These are phyloP conservation scores for Alternaria angustiovoidea DNA, from an alignment of 2,329 filamentous ascomycete species.

Conservation along the genomic window DNA sequence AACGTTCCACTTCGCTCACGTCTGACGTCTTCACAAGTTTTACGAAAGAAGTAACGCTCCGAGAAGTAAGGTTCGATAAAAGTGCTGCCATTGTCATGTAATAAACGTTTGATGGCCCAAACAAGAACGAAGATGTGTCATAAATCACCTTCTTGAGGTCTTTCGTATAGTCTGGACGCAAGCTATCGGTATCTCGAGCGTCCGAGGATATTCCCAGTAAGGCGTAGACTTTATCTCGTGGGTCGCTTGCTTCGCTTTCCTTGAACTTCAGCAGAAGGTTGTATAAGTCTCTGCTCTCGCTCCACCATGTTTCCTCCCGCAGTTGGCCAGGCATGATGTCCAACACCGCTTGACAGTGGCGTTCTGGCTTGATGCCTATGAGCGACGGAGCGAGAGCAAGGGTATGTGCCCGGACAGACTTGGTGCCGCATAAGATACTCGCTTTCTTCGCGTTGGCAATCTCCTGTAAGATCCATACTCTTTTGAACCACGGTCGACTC, in stretches of 20 bases:
- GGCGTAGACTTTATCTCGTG: conserved; percentile 31
- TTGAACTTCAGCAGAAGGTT: conserved; percentile 28
- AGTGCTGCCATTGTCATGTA: neutral
- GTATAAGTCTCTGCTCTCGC: conserved; percentile 18
- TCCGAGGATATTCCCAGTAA: conserved; percentile 31
- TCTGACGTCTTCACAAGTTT: too few relatives aligned
- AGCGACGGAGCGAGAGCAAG: conserved; percentile 20
- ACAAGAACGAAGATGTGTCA: neutral
- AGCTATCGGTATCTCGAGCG: neutral
- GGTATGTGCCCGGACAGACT: neutral
- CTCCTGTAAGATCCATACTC: conserved; percentile 36
- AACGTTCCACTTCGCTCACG: too few relatives aligned
- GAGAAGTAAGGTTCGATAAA: neutral
- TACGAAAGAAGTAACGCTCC: neutral
- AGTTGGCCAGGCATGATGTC: conserved; percentile 31
- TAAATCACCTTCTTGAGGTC: neutral
- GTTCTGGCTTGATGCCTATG: neutral
- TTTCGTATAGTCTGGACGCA: neutral
- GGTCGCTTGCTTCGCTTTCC: conserved; percentile 24
- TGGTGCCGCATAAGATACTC: neutral
- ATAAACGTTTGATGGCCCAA: fast-evolving
- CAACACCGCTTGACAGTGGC: conserved; percentile 26
- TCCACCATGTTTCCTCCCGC: conserved; percentile 30
- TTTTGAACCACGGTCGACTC: conserved; percentile 25
- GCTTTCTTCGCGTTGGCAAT: conserved; percentile 26